These are phyloP conservation scores for Stipa capillata DNA, from an alignment of 176 grass and related monocot species.

Conservation along the genomic window DNA sequence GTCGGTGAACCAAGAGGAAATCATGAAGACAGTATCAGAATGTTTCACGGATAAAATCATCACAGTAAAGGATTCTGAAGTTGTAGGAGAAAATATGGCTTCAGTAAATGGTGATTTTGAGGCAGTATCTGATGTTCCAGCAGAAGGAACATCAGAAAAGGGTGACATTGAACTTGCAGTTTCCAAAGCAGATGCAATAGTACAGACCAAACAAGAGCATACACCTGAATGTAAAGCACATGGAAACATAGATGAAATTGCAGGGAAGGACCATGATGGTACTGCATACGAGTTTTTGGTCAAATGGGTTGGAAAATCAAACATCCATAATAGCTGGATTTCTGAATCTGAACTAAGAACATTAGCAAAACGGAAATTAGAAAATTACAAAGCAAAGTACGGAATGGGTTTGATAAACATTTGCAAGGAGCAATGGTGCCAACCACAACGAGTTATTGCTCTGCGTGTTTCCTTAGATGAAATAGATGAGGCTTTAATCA, in stretches of 20 bases:
- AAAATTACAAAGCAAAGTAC: conserved; percentile 96
- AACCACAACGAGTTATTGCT: conserved; percentile 79
- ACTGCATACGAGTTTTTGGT: conserved; percentile 72
- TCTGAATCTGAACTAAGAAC: conserved; percentile 71
- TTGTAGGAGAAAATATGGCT: conserved; percentile 21
- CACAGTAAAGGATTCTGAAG: conserved; percentile 21
- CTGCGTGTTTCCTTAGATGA: conserved; percentile 38
- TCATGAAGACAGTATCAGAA: conserved; percentile 14
- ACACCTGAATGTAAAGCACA: conserved; percentile 30
- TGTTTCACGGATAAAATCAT: conserved; percentile 24
- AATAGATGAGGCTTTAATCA: conserved; percentile 76
- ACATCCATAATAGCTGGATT: conserved; percentile 93
- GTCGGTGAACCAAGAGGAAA: conserved; percentile 2
- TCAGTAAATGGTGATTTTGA: conserved; percentile 23
- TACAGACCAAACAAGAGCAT: conserved; percentile 27
- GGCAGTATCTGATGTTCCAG: conserved; percentile 1
- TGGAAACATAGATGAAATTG: conserved; percentile 22
- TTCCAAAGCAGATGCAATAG: conserved; percentile 18
- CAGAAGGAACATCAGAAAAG: conserved; percentile 12
- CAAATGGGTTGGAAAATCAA: conserved; percentile 90
- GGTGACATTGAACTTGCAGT: background rate
- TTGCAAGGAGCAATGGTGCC: conserved; percentile 86
- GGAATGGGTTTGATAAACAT: conserved; percentile 80
- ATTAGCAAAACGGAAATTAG: conserved; percentile 92
- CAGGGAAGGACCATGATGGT: conserved; percentile 9